Evolutionary conservation across 495 filamentous ascomycete species (phyloP), one percentile per base, ranked within the genome.

Genomic region (Penicillium bovifimosum): DNA sequence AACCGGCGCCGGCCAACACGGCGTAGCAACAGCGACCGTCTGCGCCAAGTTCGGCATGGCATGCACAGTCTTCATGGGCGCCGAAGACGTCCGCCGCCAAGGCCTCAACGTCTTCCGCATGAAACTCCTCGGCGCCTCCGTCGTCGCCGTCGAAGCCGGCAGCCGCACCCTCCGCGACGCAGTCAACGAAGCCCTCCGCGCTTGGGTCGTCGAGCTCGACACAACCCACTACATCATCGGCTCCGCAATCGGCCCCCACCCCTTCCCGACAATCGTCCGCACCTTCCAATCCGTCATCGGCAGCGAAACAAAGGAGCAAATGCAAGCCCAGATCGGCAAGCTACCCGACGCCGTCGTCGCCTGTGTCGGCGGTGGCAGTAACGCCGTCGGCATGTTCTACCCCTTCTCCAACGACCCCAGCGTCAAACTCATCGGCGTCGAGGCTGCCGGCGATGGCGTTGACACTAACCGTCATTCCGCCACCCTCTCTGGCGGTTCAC

Each of bases 191-290:
- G 90, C 91, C 3, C 72, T 97, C 59, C 83, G 91, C 39, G 82
- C 86, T 51, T 97, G 91, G 92, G 89, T 96, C 9, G 86, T 87
- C 31, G 73, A 87, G 44, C 83, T 96, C 2, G 81, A 86, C 43
- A 92, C 88, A n/a, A 96, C 93, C 0, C 92, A 96, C 72, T 97
- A 96, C 75, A 90, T 96, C 67, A 93, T 96, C 60, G 93, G 92
- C 24, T 95, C 88, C 6, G 92, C 93, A 11, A 96, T 97, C 58
- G 92, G 92, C 0, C 92, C 92, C 8, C 91, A 97, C 59, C 92
- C 92, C 11, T 96, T 95, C 82, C 92, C 92, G 0, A 96, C 90
- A 36, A 96, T 97, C 50, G 92, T 96, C 7, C 85, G 92, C 39
- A 96, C 91, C 0, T 96, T 97, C 82, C 93, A 97, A 73, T 90